Percentiles rank a stretch among this genome's conserved stretches.
These are phyloP conservation scores for Daldinia bambusicola DNA, from an alignment of 495 filamentous ascomycete genomes.

Conservation along the genomic window DNA sequence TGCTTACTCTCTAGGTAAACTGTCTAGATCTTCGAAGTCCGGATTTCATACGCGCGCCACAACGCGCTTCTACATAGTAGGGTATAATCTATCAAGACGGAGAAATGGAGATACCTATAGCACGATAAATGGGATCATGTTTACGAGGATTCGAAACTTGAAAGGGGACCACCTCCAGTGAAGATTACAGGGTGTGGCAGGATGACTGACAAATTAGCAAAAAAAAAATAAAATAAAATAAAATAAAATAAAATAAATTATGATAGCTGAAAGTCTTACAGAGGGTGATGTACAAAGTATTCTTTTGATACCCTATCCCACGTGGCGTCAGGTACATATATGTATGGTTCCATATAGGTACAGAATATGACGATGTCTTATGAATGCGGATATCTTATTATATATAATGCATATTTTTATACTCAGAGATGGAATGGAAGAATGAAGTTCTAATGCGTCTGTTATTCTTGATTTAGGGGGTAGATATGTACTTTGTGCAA, in stretches of 20 bases:
- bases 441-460: too few species aligned
- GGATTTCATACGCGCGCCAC: not conserved
- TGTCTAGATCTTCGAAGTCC: not conserved
- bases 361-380: not conserved
- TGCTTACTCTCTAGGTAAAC: not conserved
- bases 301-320: slow-evolving; percentile 20
- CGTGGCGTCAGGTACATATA: slow-evolving; percentile 16
- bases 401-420: not conserved
- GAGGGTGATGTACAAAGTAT: not conserved
- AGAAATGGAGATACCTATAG: not conserved
- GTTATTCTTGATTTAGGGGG: not conserved
- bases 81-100: not conserved
- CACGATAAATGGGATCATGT: not conserved
- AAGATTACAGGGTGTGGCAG: not conserved
- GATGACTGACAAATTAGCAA: not conserved
- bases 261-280: not conserved
- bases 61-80: not conserved
- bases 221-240: not conserved
- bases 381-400: too few species aligned
- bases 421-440: not conserved
- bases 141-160: not conserved
- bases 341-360: not conserved
- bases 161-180: not conserved
- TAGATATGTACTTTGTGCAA: too few species aligned
- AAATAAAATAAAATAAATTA: too few species aligned